Conservation (phyloP, 2,329 filamentous ascomycete species). For the Penicillium sp. region DNA sequence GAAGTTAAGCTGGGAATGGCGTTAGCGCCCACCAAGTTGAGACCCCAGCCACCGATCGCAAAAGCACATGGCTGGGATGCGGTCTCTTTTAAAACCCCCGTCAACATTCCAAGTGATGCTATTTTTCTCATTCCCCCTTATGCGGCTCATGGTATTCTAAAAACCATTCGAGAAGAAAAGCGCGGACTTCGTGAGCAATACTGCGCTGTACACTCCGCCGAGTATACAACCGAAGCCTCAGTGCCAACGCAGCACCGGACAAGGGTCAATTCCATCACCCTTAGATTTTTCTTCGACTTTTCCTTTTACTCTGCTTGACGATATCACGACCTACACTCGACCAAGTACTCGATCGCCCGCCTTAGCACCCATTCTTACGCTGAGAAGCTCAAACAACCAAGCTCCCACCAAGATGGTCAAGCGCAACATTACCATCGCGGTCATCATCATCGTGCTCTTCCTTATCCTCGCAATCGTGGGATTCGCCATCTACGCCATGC, state of each 20-base stretch:
- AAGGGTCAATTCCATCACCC: background rate
- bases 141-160: background rate
- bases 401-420: conserved; percentile 35
- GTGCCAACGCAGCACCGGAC: background rate
- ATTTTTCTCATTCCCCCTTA: background rate
- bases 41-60: conserved; percentile 17
- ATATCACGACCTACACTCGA: background rate
- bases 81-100: conserved; percentile 11
- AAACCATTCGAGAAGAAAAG: background rate
- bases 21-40: background rate
- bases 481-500: conserved; percentile 34
- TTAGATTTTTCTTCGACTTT: background rate
- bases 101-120: conserved; percentile 10
- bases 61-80: conserved; percentile 24
- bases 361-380: background rate
- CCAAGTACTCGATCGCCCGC: background rate
- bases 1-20: background rate
- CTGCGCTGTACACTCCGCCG: too few relatives aligned
- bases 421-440: conserved; percentile 46
- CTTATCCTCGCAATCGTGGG: conserved; percentile 43
- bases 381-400: background rate
- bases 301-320: background rate
- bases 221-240: background rate
- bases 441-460: conserved; percentile 49
- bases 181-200: background rate